Evolutionary conservation across 2,329 filamentous ascomycete species (phyloP).

Genomic region (Tolypocladium endophyticum): DNA sequence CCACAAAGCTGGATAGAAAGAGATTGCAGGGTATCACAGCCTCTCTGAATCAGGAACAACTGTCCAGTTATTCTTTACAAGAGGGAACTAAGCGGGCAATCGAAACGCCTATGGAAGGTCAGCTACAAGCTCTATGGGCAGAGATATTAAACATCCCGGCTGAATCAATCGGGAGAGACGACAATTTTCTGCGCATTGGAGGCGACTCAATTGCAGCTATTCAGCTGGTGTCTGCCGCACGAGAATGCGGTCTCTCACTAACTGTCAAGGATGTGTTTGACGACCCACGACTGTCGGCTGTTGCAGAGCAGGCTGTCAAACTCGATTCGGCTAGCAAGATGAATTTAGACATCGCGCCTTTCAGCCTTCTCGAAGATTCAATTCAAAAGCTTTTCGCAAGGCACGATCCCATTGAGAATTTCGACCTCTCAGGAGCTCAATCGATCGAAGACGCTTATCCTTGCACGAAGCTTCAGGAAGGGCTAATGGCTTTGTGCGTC

Average conservation of each 20-base stretch:
- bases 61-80: neutral
- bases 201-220: slow-evolving; percentile 17
- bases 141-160: neutral
- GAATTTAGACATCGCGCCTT: neutral
- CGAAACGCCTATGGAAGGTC: slow-evolving; percentile 1
- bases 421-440: too few species aligned
- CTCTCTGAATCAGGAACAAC: neutral
- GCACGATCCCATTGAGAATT: neutral
- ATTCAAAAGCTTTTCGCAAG: too few species aligned
- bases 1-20: slow-evolving; percentile 7
- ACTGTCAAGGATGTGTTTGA: slow-evolving; percentile 11
- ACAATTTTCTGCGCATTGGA: slow-evolving; percentile 15
- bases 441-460: neutral
- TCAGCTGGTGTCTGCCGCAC: slow-evolving; percentile 1
- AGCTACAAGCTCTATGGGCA: slow-evolving; percentile 3
- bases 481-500: neutral
- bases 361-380: neutral
- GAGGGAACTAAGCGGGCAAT: slow-evolving; percentile 1
- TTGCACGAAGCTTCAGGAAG: neutral
- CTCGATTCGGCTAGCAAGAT: neutral
- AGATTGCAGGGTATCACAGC: neutral
- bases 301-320: slow-evolving; percentile 4
- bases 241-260: neutral
- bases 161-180: slow-evolving; percentile 16
- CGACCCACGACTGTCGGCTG: neutral